Evolutionary conservation across 345 rosid genomes (phyloP).

Genomic region (Mercurialis annua): DNA sequence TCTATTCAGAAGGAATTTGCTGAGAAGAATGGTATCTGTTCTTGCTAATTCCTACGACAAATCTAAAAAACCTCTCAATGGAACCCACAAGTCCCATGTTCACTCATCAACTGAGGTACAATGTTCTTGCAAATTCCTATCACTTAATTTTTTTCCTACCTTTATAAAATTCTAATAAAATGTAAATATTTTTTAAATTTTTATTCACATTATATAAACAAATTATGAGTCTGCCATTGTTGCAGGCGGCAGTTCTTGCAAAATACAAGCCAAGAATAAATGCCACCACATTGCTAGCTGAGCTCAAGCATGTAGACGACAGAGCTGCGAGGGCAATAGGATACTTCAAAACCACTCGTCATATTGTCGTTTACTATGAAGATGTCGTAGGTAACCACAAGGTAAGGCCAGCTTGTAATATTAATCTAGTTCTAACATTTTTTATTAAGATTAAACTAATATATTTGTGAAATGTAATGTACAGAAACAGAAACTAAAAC

Average conservation of each 20-base stretch:
- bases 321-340: slow-evolving; percentile 27
- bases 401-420: slow-evolving; percentile 20
- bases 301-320: slow-evolving; percentile 30
- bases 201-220: no score
- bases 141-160: no score
- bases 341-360: slow-evolving; percentile 38
- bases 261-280: slow-evolving; percentile 37
- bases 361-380: slow-evolving; percentile 36
- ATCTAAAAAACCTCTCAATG: slow-evolving; percentile 26
- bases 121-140: no score
- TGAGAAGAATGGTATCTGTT: slow-evolving; percentile 36
- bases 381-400: slow-evolving; percentile 31
- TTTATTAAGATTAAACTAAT: not conserved
- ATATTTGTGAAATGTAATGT: not conserved
- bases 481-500: slow-evolving; percentile 38
- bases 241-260: slow-evolving; percentile 43
- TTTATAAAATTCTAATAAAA: no score
- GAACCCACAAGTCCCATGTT: slow-evolving; percentile 43
- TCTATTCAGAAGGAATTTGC: slow-evolving; percentile 37
- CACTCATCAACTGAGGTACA: slow-evolving; percentile 31
- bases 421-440: not conserved
- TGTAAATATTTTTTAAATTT: no score
- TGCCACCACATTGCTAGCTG: slow-evolving; percentile 26
- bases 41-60: slow-evolving; percentile 36
- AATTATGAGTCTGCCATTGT: no score